Evolutionary conservation across 2,329 filamentous ascomycete species (phyloP).

Genomic region (Aspergillus pseudoglaucus): DNA sequence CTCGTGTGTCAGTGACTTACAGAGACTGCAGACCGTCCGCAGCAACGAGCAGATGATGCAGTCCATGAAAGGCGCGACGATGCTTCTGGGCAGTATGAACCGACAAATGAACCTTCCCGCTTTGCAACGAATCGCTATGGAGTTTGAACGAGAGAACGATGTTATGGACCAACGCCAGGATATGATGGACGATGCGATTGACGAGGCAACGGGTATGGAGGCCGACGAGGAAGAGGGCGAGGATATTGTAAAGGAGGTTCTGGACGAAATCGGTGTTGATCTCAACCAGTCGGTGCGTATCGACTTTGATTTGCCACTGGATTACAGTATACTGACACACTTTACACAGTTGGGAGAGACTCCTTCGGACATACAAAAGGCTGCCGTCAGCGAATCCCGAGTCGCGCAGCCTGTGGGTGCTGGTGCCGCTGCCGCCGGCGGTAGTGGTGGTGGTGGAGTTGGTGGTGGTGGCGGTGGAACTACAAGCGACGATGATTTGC

Average conservation of each 20-base stretch:
- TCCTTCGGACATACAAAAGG: slow-evolving; percentile 72
- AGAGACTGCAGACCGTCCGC: slow-evolving; percentile 66
- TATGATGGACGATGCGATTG: slow-evolving; percentile 99
- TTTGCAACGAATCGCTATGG: slow-evolving; percentile 94
- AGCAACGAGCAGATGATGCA: slow-evolving; percentile 99
- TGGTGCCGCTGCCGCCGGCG: slow-evolving; percentile 29
- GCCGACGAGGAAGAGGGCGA: slow-evolving; percentile 87
- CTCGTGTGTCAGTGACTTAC: slow-evolving; percentile 4
- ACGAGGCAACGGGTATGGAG: slow-evolving; percentile 86
- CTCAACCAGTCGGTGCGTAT: slow-evolving; percentile 74
- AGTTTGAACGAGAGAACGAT: slow-evolving; percentile 97
- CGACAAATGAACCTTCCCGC: slow-evolving; percentile 94
- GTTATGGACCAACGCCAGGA: slow-evolving; percentile 99
- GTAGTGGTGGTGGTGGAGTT: slow-evolving; percentile 27
- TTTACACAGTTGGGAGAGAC: slow-evolving; percentile 74
- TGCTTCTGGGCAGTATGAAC: slow-evolving; percentile 93
- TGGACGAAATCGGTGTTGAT: slow-evolving; percentile 96
- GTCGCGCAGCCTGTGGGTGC: slow-evolving; percentile 76
- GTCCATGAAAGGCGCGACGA: slow-evolving; percentile 96
- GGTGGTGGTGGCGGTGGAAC: slow-evolving; percentile 33
- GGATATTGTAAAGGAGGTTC: slow-evolving; percentile 90
- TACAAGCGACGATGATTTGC: slow-evolving; percentile 77
- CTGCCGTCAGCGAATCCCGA: slow-evolving; percentile 63
- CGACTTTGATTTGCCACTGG: not conserved
- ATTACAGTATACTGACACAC: slow-evolving; percentile 14